Conservation (phyloP, 2,329 filamentous ascomycete genomes). For the Xylaria digitata region DNA sequence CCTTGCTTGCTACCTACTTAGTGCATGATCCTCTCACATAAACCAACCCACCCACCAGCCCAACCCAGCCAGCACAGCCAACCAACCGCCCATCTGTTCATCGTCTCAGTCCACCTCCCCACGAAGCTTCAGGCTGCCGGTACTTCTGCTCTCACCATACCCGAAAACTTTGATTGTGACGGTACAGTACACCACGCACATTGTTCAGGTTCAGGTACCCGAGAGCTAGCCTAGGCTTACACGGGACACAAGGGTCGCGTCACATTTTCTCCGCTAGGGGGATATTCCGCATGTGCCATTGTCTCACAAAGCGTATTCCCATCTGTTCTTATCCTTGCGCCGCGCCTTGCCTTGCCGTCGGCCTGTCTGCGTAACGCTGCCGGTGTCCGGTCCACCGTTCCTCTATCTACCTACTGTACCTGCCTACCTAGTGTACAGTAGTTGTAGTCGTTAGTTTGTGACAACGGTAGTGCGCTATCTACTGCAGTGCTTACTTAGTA, state of each 20-base stretch:
- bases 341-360: slow-evolving; percentile 28
- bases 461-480: not conserved
- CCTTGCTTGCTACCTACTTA: not conserved
- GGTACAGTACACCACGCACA: slow-evolving; percentile 15
- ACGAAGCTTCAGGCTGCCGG: slow-evolving; percentile 26
- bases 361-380: slow-evolving; percentile 44
- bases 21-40: slow-evolving; percentile 28
- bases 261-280: slow-evolving; percentile 35
- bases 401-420: slow-evolving; percentile 1
- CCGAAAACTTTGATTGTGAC: slow-evolving; percentile 19
- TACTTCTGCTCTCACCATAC: slow-evolving; percentile 14
- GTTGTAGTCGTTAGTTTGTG: slow-evolving; percentile 12
- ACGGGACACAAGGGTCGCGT: slow-evolving; percentile 31
- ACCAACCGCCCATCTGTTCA: slow-evolving; percentile 15
- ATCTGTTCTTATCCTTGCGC: slow-evolving; percentile 33
- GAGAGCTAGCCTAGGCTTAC: slow-evolving; percentile 29
- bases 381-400: slow-evolving; percentile 34
- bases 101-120: slow-evolving; percentile 27
- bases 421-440: not conserved
- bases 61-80: not conserved
- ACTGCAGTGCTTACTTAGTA: slow-evolving; percentile 1
- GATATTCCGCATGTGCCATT: slow-evolving; percentile 34
- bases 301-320: slow-evolving; percentile 34
- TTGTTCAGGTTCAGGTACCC: slow-evolving; percentile 25
- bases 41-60: too few relatives aligned